Evolutionary conservation across 768 basidiomycete genomes (phyloP).

Genomic region (Fomitopsis serialis): DNA sequence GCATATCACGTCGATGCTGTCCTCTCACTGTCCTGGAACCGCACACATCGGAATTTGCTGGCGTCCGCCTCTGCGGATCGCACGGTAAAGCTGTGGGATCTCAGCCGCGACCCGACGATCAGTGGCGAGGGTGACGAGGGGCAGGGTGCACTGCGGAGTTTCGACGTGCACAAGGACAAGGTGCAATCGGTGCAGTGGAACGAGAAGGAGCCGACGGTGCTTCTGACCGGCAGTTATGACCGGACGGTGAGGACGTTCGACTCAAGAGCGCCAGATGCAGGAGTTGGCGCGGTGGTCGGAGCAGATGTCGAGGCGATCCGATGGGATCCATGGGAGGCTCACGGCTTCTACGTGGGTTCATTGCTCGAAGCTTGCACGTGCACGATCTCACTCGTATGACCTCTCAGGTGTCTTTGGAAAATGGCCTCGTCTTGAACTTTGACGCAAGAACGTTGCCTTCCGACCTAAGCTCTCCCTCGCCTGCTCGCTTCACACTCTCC

Average conservation of each 20-base stretch:
- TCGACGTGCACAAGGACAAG: slow-evolving; percentile 85
- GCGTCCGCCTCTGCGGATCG: slow-evolving; percentile 91
- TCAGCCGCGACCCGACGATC: slow-evolving; percentile 59
- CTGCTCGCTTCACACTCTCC: slow-evolving; percentile 79
- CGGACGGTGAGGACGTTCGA: slow-evolving; percentile 95
- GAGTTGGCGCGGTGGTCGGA: slow-evolving; percentile 80
- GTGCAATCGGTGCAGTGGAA: slow-evolving; percentile 98
- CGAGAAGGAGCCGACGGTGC: slow-evolving; percentile 76
- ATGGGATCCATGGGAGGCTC: slow-evolving; percentile 95
- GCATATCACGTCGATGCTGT: slow-evolving; percentile 92
- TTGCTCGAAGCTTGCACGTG: not conserved
- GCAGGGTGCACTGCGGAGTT: slow-evolving; percentile 75
- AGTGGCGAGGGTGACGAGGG: slow-evolving; percentile 41
- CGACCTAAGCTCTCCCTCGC: slow-evolving; percentile 55
- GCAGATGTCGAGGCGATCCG: slow-evolving; percentile 90
- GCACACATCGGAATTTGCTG: slow-evolving; percentile 79
- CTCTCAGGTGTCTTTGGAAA: slow-evolving; percentile 84
- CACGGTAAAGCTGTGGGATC: slow-evolving; percentile 97
- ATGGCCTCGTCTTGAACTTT: slow-evolving; percentile 88
- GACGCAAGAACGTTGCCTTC: slow-evolving; percentile 82
- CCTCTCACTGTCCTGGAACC: slow-evolving; percentile 92
- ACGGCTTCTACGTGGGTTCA: slow-evolving; percentile 75
- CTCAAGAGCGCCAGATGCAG: slow-evolving; percentile 72
- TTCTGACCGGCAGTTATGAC: slow-evolving; percentile 93
- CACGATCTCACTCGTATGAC: not conserved